A percentile compares a stretch with the other conserved stretches of the same genome.
Conservation (phyloP, 129 eudicot species). For the Smallanthus sonchifolius region DNA sequence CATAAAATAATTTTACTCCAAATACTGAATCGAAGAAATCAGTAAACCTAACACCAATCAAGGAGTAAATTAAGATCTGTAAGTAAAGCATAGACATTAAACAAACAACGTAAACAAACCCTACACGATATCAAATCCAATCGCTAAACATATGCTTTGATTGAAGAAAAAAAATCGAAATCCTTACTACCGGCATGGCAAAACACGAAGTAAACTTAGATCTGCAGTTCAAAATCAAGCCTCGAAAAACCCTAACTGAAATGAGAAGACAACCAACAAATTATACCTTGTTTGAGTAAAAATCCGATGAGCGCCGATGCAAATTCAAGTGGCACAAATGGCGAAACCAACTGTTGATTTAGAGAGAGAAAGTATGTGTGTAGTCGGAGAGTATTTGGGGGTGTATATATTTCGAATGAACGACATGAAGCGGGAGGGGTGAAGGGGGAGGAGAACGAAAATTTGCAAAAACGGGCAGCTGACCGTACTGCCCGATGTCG, state of each 20-base stretch:
- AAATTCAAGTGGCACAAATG: neutral
- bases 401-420: conserved; percentile 33
- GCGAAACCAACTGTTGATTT: neutral
- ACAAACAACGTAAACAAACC: conserved; percentile 8
- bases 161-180: neutral
- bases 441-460: conserved; percentile 13
- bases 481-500: conserved; percentile 38
- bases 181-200: neutral
- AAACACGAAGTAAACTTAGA: conserved; percentile 12
- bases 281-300: conserved; percentile 1
- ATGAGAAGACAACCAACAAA: neutral
- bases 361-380: neutral
- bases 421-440: conserved; percentile 35
- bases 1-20: neutral
- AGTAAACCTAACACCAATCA: neutral
- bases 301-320: conserved; percentile 13
- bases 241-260: conserved; percentile 9
- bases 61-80: conserved; percentile 9
- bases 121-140: conserved; percentile 2
- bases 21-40: neutral
- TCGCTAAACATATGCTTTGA: neutral
- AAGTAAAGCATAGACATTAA: conserved; percentile 3
- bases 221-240: conserved; percentile 9
- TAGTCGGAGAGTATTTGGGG: conserved; percentile 10
- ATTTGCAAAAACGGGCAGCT: conserved; percentile 26